Base-by-base conservation (phyloP, 2,329 filamentous ascomycete genomes). In the Tolypocladium pustulatum region DNA sequence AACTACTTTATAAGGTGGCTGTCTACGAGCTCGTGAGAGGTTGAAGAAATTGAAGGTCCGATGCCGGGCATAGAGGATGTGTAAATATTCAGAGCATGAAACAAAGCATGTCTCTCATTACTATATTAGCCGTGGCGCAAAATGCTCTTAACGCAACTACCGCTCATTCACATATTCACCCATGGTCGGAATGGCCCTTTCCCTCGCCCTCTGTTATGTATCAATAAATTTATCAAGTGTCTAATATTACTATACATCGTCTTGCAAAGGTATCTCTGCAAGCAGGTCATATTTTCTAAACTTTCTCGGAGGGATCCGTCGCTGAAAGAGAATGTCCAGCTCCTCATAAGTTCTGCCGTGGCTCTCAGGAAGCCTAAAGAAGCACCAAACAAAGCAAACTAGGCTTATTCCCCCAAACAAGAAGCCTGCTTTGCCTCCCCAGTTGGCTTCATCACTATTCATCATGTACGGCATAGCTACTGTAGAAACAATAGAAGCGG, bases 381-480 rank as follows among this genome's bases (percentile, higher is more conserved):
- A 71, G 43, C 66, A 65, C 52, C 65, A 66, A 0, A 66, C 40
- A 4, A 65, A 49, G 60, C 67, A 70, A 0, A 65, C 60, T 0
- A 63, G 17, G 15, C 67, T 65, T 22, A 65, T 55, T 27, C 60
- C 66, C 20, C 62, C 67, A 51, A 68, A 72, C 25, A 73, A 66
- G 57, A 68, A 71, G 9, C 66, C 69, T 0, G 69, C 66, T 56
- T 71, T 72, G 38, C 68, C 65, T 0, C 66, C 66, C 69, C 68
- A 72, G 49, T 68, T 65, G 58, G 68, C 70, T 55, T 69, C 61
- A 22, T 68, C 64, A 1, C 60, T 61, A 27, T 72, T 71, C 9
- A 72, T 61, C 67, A 72, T 72, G 56, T 69, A 72, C 0, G 70
- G 70, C 17, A 64, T 67, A 4, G 69, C 60, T 3, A 69, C 58